Percentiles rank a stretch among this genome's conserved stretches.
These are phyloP conservation scores for Aspergillus novoparasiticus DNA, from an alignment of 2,329 filamentous ascomycete species.

Conservation along the genomic window DNA sequence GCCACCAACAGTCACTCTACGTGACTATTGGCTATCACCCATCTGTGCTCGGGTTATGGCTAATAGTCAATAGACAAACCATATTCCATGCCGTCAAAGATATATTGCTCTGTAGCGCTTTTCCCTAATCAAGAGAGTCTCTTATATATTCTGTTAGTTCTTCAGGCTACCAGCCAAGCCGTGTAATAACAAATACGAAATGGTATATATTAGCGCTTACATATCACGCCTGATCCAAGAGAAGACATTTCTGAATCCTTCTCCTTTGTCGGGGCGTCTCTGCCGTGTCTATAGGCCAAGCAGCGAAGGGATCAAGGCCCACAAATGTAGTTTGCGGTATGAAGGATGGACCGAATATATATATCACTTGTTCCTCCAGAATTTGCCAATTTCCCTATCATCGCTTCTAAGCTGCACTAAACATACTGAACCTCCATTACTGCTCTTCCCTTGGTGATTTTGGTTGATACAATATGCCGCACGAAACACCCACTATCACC, in stretches of 20 bases:
- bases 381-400: background rate
- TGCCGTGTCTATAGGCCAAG: background rate
- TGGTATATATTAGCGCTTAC: background rate
- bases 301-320: background rate
- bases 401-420: background rate
- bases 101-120: background rate
- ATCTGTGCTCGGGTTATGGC: too few species aligned
- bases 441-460: background rate
- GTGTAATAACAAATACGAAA: background rate
- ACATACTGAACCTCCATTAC: background rate
- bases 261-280: background rate
- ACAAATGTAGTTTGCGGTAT: background rate
- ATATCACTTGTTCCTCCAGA: background rate
- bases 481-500: background rate
- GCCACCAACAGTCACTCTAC: too few species aligned
- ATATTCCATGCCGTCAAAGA: too few species aligned
- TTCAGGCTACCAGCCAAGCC: background rate
- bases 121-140: background rate
- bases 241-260: background rate
- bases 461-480: background rate
- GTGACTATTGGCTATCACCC: too few species aligned
- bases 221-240: background rate
- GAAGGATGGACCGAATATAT: background rate
- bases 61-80: too few species aligned
- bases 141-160: background rate